Base-by-base conservation (phyloP, 2,329 filamentous ascomycete genomes). In the Metarhizium humberi region DNA sequence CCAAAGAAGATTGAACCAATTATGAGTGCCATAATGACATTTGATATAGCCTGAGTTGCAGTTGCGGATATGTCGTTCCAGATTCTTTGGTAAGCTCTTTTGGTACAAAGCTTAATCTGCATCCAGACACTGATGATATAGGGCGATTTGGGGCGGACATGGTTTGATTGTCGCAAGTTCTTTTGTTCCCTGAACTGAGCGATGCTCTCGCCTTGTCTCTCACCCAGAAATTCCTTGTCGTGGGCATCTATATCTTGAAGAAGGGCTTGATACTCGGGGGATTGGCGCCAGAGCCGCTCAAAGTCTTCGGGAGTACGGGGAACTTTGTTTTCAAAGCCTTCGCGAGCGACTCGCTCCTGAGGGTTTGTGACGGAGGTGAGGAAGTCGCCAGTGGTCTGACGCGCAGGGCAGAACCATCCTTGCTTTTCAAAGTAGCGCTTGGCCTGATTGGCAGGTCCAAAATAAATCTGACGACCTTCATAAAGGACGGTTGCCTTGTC, bases 401-500 rank as follows among this genome's bases (percentile, higher is more conserved):
- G 78, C 3, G 76, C 68, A 0, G 85, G 85, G 61, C 86, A 89
- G 38, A 78, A 66, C 77, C 82, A 92, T 45, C 88, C 88, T 69
- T 87, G 81, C 13, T 78, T 71, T 61, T 84, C 80, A 57, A 92
- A 91, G 68, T 83, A 91, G 0, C 66, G 66, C 62, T 78, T 84
- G 0, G 87, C 88, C 2, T 74, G 66, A 6, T 63, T 65, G 0
- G 82, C 79, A 0, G 80, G 79, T 0, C 88, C 89, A 59, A 86
- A 92, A 71, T 83, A 92, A 58, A 92, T 92, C 64, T 92, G 81
- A 0, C 85, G 78, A 1, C 88, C 89, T 64, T 91, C 85, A 63
- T 92, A 90, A 0, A 92, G 73, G 0, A 92, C 85, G 0, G 84
- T 77, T 0, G 81, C 82, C 66, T 91, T 91, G 70, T 92, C 87